A percentile compares a stretch with the other conserved stretches of the same genome.
Evolutionary conservation across 805 yeast species (phyloP).

Genomic region (Hanseniaspora vineae): DNA sequence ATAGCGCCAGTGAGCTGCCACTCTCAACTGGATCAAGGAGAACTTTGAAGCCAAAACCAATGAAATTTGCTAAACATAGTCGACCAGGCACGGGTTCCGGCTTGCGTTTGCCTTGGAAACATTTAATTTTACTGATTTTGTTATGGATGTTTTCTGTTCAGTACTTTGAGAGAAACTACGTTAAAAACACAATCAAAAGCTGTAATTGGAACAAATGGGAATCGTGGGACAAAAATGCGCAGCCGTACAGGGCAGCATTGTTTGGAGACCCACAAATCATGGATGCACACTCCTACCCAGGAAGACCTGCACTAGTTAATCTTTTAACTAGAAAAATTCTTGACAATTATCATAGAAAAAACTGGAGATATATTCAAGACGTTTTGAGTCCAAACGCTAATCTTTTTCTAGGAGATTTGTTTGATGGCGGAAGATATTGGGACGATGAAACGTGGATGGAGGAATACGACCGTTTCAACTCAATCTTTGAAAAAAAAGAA

Average conservation of each 20-base stretch:
- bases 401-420: constrained; percentile 78
- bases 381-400: constrained; percentile 60
- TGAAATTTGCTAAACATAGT: too few relatives aligned
- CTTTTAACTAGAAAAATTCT: constrained; percentile 46
- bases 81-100: neutral
- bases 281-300: constrained; percentile 80
- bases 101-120: neutral
- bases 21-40: neutral
- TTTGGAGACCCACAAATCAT: constrained; percentile 93
- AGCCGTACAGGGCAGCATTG: constrained; percentile 41
- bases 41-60: too few relatives aligned
- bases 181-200: constrained; percentile 28
- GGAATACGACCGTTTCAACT: constrained; percentile 57
- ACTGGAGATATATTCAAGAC: constrained; percentile 47
- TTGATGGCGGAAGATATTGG: constrained; percentile 94
- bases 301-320: constrained; percentile 37
- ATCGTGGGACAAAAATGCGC: constrained; percentile 28
- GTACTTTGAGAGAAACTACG: constrained; percentile 42
- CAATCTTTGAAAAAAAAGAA: constrained; percentile 46
- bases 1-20: neutral
- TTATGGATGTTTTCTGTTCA: constrained; percentile 35
- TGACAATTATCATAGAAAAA: constrained; percentile 71
- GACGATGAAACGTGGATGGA: constrained; percentile 52
- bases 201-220: constrained; percentile 67
- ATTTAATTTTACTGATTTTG: constrained; percentile 12